Conservation (phyloP, 129 eudicot species). For the Tagetes patula region DNA sequence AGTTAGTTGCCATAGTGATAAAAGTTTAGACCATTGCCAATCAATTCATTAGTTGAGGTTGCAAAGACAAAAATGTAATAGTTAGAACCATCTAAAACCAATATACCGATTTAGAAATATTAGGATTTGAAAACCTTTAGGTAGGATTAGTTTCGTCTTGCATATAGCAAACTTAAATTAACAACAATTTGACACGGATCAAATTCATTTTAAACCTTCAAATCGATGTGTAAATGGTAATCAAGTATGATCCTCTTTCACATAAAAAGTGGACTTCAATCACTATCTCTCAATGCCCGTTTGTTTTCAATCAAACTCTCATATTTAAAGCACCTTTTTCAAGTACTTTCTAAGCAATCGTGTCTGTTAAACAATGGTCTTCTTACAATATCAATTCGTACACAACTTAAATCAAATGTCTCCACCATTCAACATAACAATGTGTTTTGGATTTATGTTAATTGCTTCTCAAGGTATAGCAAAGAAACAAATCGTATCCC, state of each 20-base stretch:
- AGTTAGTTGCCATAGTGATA: too few species aligned
- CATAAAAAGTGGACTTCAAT: not conserved
- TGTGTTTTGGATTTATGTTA: not conserved
- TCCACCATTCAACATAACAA: not conserved
- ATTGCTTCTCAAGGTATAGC: not conserved
- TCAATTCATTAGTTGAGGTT: too few species aligned
- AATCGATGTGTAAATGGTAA: not conserved
- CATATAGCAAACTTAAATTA: not conserved
- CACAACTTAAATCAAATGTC: too few species aligned
- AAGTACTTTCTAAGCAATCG: not conserved
- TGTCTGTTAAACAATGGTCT: not conserved
- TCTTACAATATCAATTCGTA: too few species aligned
- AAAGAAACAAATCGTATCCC: not conserved
- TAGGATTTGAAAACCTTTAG: too few species aligned
- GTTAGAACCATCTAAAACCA: too few species aligned
- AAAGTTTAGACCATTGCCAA: too few species aligned
- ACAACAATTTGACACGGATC: not conserved
- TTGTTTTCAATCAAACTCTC: not conserved
- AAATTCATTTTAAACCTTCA: not conserved
- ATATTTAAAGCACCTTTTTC: not conserved
- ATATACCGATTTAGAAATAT: too few species aligned
- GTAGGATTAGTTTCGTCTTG: not conserved
- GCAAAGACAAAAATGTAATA: too few species aligned
- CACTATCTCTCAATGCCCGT: not conserved
- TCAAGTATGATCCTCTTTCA: not conserved